Evolutionary conservation across 768 basidiomycete genomes (phyloP), one percentile per base, ranked within the genome.

Genomic region (Tubosaeta brunneosetosa): DNA sequence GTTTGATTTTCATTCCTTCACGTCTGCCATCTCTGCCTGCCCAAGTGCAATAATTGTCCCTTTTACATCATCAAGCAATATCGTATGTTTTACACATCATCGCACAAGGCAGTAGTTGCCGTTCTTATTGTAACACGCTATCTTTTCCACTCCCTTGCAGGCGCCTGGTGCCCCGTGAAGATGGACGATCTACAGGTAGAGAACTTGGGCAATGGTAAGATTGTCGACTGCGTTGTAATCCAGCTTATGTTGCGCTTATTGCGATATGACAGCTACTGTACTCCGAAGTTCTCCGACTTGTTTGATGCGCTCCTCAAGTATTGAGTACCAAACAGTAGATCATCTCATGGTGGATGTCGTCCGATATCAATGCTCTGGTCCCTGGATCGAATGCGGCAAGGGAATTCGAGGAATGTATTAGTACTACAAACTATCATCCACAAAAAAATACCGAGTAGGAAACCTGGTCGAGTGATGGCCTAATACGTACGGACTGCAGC

Each of bases 11-110:
- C 60, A 55, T 60, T 44, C 47, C 31, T 52, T 54, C 54, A 44
- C 53, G 26, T 58, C 62, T 54, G 36, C 59, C 60, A 55, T 60
- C 55, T 52, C 52, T 55, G 56, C 55, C 56, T 58, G 58, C 38
- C 10, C 69, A 53, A 66, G 59, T 61, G 69, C 68, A 62, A 60
- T 62, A 64, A 61, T 55, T 62, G 51, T 62, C 53, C 47, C 9
- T 19, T 53, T 41, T 50, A 64, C 65, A 53, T 36, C 50, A 45
- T 66, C 67, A 52, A 62, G 69, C 64, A 62, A 51, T 62, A 66
- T 61, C 55, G 55, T 69, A 71, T 66, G 55, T 61, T 55, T 57
- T 59, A 60, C 59, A 56, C 53, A 25, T 27, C 48, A 51, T 50
- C 56, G 49, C 52, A 55, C 60, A 41, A 51, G 50, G 58, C 54